Base-by-base conservation (phyloP, 2,329 filamentous ascomycete species). In the Didymella lethalis region DNA sequence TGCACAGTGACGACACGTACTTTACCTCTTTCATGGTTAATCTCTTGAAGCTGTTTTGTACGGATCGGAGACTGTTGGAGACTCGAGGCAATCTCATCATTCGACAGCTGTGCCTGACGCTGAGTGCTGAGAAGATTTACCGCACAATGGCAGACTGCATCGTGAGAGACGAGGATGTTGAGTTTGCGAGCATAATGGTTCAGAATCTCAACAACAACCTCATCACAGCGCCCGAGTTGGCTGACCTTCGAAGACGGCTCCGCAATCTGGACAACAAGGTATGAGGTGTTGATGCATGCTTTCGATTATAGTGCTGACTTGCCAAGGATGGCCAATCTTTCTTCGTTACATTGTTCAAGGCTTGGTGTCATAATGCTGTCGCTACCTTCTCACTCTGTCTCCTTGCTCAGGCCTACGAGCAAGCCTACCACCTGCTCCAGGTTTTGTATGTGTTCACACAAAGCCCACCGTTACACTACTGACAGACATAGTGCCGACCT, bases 161-260 rank as follows among this genome's bases (percentile, higher is more conserved):
- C 10, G 95, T 98, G 77, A 96, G 93, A 73, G 95, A 99, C 76
- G 95, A 98, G 79, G 95, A 99, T 74, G 88, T 99, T 41, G 96
- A 99, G 75, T 99, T 99, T 78, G 94, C 95, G 16, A 97, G 94
- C 74, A 98, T 99, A 69, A 99, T 99, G 95, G 93, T 99, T 29
- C 95, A 99, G 76, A 98, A 98, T 71, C 84, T 99, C 51, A 99
- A 99, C 80, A 99, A 99, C 77, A 99, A 99, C 70, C 88, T 99
- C 54, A 97, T 99, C 65, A 99, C 96, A 1, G 95, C 96, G 0
- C 95, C 96, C 0, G 93, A 99, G 77, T 82, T 99, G 29, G 88
- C 92, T 1, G 96, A 98, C 68, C 83, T 99, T 63, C 88, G 95
- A 45, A 97, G 97, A 76, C 84, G 95, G 43, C 81, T 99, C 49